Base-by-base conservation (phyloP, 2,329 filamentous ascomycete species). In the Cladosporium phlei region DNA sequence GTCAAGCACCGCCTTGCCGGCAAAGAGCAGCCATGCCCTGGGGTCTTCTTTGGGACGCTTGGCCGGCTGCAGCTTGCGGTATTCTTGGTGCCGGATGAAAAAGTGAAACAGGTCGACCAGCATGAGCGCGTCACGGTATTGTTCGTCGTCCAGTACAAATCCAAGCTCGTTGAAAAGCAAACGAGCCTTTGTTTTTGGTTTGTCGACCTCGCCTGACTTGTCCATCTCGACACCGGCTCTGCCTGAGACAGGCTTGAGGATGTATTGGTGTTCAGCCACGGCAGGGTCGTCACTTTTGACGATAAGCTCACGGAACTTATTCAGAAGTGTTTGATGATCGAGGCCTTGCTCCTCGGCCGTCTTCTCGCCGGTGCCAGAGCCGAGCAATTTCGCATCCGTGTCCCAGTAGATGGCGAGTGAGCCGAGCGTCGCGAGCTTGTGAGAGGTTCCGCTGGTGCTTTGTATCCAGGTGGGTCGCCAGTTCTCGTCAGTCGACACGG, bases 91-190 rank as follows among this genome's bases (percentile, higher is more conserved):
- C 24, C 91, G 84, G 57, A 96, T 86, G 66, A 97, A 98, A 69
- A 95, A 97, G 66, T 98, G 93, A 72, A 99, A 98, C 2, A 97
- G 75, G 63, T 99, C 93, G 2, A 97, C 86, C 73, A 99, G 86
- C 93, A 98, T 98, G 49, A 99, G 71, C 4, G 85, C 88, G 69
- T 99, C 93, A 22, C 94, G 86, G 63, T 99, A 99, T 65, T 99
- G 93, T 55, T 96, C 82, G 55, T 98, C 91, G 57, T 99, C 94
- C 24, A 99, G 77, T n/a, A 97, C 87, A 53, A 99, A 84, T 40
- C 94, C 93, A 49, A 99, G 90, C 62, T 99, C 94, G 61, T 99
- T 91, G 58, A 99, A 99, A 2, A 97, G 71, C 14, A 98, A 70
- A 29, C 86, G 86, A 21, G 90, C 88, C 67, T 96, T 97, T 71